A percentile compares a stretch with the other conserved stretches of the same genome.
phyloP scores from a whole-genome alignment of 192 early-diverging fungal genomes.

The Backusella tarrabulga region DNA sequence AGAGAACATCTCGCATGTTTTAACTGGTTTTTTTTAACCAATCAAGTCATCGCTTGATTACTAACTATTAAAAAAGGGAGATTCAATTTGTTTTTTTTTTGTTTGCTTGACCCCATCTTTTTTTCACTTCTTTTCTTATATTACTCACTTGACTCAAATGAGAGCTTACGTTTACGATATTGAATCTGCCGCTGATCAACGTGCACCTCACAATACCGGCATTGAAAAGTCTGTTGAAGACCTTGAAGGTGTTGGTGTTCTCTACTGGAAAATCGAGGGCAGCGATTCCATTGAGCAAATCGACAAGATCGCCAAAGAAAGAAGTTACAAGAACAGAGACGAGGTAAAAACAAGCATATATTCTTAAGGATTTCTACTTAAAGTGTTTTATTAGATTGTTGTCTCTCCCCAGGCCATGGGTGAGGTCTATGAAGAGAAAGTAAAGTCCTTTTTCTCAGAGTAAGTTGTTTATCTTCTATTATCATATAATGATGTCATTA shows the following conservation, averaged over 20 bases:
- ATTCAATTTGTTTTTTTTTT: neutral
- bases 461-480: conserved; percentile 30
- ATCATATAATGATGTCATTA: neutral
- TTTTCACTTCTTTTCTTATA: conserved; percentile 5
- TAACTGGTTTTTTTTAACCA: neutral
- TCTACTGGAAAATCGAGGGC: conserved; percentile 64
- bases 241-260: conserved; percentile 68
- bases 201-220: conserved; percentile 76
- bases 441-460: conserved; percentile 92
- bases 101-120: neutral
- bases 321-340: conserved; percentile 92
- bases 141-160: conserved; percentile 40
- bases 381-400: conserved; percentile 52
- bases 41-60: neutral
- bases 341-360: conserved; percentile 32
- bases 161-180: conserved; percentile 80
- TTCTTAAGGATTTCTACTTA: neutral
- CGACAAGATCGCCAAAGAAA: conserved; percentile 66
- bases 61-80: neutral
- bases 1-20: neutral
- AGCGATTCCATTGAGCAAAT: conserved; percentile 58
- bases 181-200: conserved; percentile 60
- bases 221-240: conserved; percentile 66
- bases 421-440: conserved; percentile 86
- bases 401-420: conserved; percentile 79